A percentile compares a stretch with the other conserved stretches of the same genome.
These are phyloP conservation scores for Sclerotinia trifoliorum DNA, from an alignment of 2,329 filamentous ascomycete genomes.

Conservation along the genomic window DNA sequence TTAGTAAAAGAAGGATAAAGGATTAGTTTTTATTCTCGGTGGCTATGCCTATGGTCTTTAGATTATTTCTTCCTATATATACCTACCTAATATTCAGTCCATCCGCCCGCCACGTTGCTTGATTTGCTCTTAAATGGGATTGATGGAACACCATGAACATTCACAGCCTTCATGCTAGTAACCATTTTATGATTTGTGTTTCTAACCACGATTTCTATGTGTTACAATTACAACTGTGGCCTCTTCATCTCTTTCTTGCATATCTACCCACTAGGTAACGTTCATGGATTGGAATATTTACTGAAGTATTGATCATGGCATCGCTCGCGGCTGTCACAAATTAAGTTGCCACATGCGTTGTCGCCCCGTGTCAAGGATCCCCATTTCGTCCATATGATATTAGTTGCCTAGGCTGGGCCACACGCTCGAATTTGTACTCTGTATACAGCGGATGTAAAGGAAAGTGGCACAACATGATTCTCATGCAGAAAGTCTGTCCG, in stretches of 20 bases:
- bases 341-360: neutral
- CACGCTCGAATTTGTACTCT: neutral
- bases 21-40: neutral
- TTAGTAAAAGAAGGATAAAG: neutral
- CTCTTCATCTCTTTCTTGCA: neutral
- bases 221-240: neutral
- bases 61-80: neutral
- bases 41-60: neutral
- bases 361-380: slow-evolving; percentile 6
- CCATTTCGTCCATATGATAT: neutral
- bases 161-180: slow-evolving; percentile 6
- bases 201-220: neutral
- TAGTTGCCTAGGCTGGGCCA: neutral
- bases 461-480: neutral
- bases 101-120: slow-evolving; percentile 5
- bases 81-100: neutral
- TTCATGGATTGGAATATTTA: neutral
- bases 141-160: neutral
- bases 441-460: neutral
- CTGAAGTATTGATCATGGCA: neutral
- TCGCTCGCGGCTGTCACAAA: neutral
- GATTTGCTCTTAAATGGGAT: neutral
- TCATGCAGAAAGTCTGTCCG: neutral
- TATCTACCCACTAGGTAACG: no score
- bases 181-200: neutral